Base-by-base conservation (phyloP, 768 basidiomycete species). In the Rhizopogon vinicolor region DNA sequence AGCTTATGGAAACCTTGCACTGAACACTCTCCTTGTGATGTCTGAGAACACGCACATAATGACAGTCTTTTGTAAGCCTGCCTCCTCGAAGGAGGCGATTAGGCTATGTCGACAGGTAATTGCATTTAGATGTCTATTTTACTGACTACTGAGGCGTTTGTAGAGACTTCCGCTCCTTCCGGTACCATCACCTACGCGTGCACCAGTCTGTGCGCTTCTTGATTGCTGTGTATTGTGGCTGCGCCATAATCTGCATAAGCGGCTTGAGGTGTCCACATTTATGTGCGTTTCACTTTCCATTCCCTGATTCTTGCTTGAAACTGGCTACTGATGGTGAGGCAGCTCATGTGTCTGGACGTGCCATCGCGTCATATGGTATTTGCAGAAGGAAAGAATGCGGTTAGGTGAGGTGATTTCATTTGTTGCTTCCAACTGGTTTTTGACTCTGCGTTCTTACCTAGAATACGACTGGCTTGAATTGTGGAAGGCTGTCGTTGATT, bases 151-250 rank as follows among this genome's bases (percentile, higher is more conserved):
- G 51, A 52, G 40, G 50, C 33, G 9, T 46, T 31, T 25, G 40
- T 44, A 84, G 85, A 78, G 80, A 56, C 52, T 76, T 25, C 87
- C 87, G 10, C 62, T 74, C 13, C 71, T 87, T 41, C 77, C 84
- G 1, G 53, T 65, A 10, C 62, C 74, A 7, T 63, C 66, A 1
- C 53, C 73, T 5, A 68, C 73, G 8, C 72, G 78, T 49, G 73
- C 82, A 1, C 78, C 78, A 1, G 58, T 85, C 25, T 84, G 83
- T 60, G 79, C 84, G 3, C 53, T 88, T 22, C 62, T 89, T n/a
- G 86, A 89, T 64, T 86, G 83, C 54, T 85, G 82, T 60, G 74
- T 85, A 6, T 72, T 89, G 13, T 89, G 85, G 85, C 66, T 87
- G 28, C 80, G 84, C 16, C 86, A 89, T 60, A 87, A 87, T 62